Evolutionary conservation across 495 filamentous ascomycete genomes (phyloP).

Genomic region (Evernia prunastri): DNA sequence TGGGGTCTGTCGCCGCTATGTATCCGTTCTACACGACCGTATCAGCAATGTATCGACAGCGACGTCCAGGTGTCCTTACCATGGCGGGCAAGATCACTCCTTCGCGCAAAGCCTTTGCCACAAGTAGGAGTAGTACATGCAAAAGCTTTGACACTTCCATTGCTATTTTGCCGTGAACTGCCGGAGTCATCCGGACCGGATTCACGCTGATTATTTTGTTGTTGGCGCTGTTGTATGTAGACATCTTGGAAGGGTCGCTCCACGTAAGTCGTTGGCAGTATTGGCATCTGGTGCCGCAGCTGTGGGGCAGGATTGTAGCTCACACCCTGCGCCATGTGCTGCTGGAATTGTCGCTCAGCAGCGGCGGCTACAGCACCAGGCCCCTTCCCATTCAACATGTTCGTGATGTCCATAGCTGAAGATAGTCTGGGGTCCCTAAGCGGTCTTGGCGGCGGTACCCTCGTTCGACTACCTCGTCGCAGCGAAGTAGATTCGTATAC

Average conservation of each 20-base stretch:
- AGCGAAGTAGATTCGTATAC: neutral
- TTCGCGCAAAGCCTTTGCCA: conserved; percentile 83
- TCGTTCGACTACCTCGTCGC: neutral
- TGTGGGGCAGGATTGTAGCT: conserved; percentile 51
- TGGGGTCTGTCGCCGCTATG: conserved; percentile 90
- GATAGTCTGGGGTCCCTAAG: neutral
- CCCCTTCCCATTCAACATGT: conserved; percentile 60
- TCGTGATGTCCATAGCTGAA: conserved; percentile 62
- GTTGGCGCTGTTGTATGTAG: conserved; percentile 27
- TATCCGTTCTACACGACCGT: conserved; percentile 66
- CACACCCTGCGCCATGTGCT: conserved; percentile 50
- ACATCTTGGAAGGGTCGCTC: conserved; percentile 29
- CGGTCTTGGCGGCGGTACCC: neutral
- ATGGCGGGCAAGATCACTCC: conserved; percentile 91
- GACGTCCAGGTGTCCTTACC: conserved; percentile 50
- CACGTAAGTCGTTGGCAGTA: conserved; percentile 49
- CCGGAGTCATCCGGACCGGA: conserved; percentile 28
- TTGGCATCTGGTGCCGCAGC: conserved; percentile 51
- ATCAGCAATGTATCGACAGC: conserved; percentile 29
- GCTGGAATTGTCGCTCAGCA: conserved; percentile 43
- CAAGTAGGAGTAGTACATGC: conserved; percentile 86
- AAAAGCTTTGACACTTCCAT: conserved; percentile 69
- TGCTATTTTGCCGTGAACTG: conserved; percentile 35
- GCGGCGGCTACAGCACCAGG: conserved; percentile 37
- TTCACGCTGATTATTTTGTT: conserved; percentile 32